Percentiles rank a stretch among this genome's conserved stretches.
Conservation (phyloP, 148 eudicot species). For the Cornus kousa region DNA sequence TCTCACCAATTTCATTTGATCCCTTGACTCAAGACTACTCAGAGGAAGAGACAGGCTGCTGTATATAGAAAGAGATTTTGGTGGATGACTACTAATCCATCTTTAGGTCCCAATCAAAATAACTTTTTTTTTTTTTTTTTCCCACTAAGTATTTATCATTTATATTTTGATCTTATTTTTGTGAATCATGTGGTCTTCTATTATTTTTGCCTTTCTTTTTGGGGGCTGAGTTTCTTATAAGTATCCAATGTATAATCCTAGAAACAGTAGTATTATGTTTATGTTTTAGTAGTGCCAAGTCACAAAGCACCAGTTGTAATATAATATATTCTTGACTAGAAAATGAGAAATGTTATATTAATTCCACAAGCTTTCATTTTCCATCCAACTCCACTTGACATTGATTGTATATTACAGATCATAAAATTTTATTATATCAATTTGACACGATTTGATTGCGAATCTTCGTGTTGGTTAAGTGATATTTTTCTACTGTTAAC, state of each 20-base stretch:
- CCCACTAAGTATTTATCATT: background rate
- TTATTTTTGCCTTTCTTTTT: background rate
- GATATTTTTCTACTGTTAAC: background rate
- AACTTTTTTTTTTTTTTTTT: background rate
- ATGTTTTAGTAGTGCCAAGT: constrained; percentile 16
- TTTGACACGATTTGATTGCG: constrained; percentile 10
- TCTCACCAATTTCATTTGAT: constrained; percentile 29
- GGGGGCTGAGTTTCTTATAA: constrained; percentile 7
- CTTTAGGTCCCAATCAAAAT: constrained; percentile 26
- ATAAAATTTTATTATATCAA: background rate
- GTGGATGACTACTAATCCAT: constrained; percentile 17
- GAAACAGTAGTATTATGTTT: background rate
- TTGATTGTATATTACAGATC: constrained; percentile 9
- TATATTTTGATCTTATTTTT: constrained; percentile 1
- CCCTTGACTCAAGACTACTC: constrained; percentile 24
- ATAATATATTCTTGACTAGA: constrained; percentile 12
- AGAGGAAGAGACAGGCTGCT: constrained; percentile 30
- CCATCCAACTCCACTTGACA: constrained; percentile 9
- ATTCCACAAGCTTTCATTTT: constrained; percentile 21
- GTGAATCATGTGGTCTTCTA: background rate
- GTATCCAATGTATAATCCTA: constrained; percentile 7
- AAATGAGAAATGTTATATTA: background rate
- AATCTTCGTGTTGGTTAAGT: constrained; percentile 1
- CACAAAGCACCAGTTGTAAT: constrained; percentile 10
- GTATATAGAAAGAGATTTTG: constrained; percentile 45